phyloP scores from a whole-genome alignment of 805 yeast genomes.

The Candida ulmi region DNA sequence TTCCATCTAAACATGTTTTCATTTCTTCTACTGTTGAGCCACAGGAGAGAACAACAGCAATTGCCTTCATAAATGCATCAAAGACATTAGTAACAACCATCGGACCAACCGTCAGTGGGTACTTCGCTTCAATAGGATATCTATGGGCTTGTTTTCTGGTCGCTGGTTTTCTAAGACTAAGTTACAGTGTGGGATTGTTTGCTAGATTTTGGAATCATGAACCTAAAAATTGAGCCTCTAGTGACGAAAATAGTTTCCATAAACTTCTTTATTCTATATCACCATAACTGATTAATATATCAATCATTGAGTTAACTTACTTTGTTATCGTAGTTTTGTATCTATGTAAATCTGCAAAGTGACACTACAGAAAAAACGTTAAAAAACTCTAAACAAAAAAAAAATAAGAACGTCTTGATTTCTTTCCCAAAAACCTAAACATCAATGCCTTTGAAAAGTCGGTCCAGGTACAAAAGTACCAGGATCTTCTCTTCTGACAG shows the following conservation, averaged over 20 bases:
- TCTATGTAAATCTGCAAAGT: too few relatives aligned
- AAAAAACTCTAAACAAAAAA: too few relatives aligned
- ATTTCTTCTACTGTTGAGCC: conserved; percentile 36
- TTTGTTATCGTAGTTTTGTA: too few relatives aligned
- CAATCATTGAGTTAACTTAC: too few relatives aligned
- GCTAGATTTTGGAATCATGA: conserved; percentile 23
- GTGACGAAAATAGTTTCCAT: too few relatives aligned
- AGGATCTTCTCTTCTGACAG: too few relatives aligned
- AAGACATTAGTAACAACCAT: conserved; percentile 36
- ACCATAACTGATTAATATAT: too few relatives aligned
- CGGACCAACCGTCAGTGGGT: conserved; percentile 39
- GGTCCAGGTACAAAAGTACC: too few relatives aligned
- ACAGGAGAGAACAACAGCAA: conserved; percentile 36
- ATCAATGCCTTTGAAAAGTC: too few relatives aligned
- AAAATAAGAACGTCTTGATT: too few relatives aligned
- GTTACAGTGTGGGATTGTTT: conserved; percentile 36
- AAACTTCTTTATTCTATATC: background rate
- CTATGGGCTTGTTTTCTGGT: conserved; percentile 39
- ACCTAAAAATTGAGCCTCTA: background rate
- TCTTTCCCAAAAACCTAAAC: too few relatives aligned
- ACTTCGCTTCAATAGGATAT: conserved; percentile 27
- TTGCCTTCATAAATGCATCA: conserved; percentile 39
- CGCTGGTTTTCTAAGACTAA: conserved; percentile 34
- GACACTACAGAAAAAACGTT: too few relatives aligned
- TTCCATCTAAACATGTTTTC: conserved; percentile 43